phyloP scores from a whole-genome alignment of 768 basidiomycete genomes.

The Mycena leptocephala region DNA sequence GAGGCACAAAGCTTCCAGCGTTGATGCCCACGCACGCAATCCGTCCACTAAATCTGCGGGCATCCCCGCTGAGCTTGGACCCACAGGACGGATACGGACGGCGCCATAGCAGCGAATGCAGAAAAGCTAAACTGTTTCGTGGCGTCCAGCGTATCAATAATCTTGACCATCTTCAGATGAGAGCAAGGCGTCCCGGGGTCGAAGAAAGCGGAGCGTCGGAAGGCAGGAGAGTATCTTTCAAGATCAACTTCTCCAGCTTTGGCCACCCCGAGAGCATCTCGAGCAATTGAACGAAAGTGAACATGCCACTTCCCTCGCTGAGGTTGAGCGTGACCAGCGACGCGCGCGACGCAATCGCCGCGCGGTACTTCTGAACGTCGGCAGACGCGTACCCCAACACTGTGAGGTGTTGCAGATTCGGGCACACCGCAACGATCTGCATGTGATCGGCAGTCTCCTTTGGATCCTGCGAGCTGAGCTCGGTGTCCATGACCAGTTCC shows the following conservation, averaged over 20 bases:
- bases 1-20: constrained; percentile 21
- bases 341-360: constrained; percentile 1
- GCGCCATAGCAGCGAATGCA: constrained; percentile 17
- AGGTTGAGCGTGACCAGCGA: constrained; percentile 16
- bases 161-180: constrained; percentile 27
- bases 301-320: constrained; percentile 30
- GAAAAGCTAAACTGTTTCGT: constrained; percentile 9
- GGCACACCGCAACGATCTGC: constrained; percentile 25
- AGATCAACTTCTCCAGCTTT: constrained; percentile 25
- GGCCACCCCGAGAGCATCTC: constrained; percentile 24
- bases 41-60: constrained; percentile 11
- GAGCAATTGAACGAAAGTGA: constrained; percentile 20
- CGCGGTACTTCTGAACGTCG: constrained; percentile 5
- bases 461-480: constrained; percentile 22
- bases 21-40: constrained; percentile 13
- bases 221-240: constrained; percentile 21
- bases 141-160: constrained; percentile 25
- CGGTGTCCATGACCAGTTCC: constrained; percentile 30
- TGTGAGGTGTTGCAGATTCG: constrained; percentile 25
- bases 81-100: constrained; percentile 25
- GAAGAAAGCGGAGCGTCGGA: not conserved
- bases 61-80: constrained; percentile 20
- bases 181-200: not conserved
- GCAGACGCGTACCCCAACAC: constrained; percentile 21
- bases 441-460: constrained; percentile 26